Percentiles rank a stretch among this genome's conserved stretches.
Evolutionary conservation across 2,329 filamentous ascomycete genomes (phyloP).

Genomic region (Microcyclospora pomicola): DNA sequence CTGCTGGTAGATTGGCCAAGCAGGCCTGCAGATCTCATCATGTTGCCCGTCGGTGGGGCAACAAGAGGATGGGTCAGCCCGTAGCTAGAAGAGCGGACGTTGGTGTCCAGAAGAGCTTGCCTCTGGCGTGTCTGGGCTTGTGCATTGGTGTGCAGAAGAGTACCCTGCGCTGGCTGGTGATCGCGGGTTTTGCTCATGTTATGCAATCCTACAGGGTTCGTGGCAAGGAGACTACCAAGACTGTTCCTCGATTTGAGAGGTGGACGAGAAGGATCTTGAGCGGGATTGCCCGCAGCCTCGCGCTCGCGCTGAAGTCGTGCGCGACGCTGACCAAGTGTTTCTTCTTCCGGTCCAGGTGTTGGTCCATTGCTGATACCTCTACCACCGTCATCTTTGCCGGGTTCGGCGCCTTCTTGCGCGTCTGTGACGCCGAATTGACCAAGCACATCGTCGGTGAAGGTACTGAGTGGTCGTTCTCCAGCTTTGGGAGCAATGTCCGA

Average conservation of each 20-base stretch:
- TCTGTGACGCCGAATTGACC: slow-evolving; percentile 45
- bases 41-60: slow-evolving; percentile 10
- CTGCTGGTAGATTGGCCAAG: slow-evolving; percentile 7
- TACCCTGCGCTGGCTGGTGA: slow-evolving; percentile 19
- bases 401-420: slow-evolving; percentile 2
- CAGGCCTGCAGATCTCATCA: slow-evolving; percentile 13
- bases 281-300: slow-evolving; percentile 23
- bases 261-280: slow-evolving; percentile 20
- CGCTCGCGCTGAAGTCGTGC: slow-evolving; percentile 60
- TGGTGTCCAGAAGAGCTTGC: slow-evolving; percentile 21
- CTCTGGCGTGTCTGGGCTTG: slow-evolving; percentile 23
- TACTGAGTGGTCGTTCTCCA: slow-evolving; percentile 32
- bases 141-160: slow-evolving; percentile 24
- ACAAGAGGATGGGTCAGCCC: slow-evolving; percentile 11
- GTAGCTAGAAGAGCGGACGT: slow-evolving; percentile 18
- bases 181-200: slow-evolving; percentile 3
- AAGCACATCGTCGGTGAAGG: slow-evolving; percentile 58
- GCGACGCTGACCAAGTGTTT: slow-evolving; percentile 66
- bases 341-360: slow-evolving; percentile 40
- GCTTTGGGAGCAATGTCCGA: slow-evolving; percentile 22
- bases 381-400: not conserved
- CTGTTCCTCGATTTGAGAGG: slow-evolving; percentile 33
- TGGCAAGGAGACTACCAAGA: slow-evolving; percentile 48
- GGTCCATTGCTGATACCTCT: not conserved
- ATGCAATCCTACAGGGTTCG: slow-evolving; percentile 18